Conservation (phyloP, 495 filamentous ascomycete species). For the Hypoxylon perforatum region DNA sequence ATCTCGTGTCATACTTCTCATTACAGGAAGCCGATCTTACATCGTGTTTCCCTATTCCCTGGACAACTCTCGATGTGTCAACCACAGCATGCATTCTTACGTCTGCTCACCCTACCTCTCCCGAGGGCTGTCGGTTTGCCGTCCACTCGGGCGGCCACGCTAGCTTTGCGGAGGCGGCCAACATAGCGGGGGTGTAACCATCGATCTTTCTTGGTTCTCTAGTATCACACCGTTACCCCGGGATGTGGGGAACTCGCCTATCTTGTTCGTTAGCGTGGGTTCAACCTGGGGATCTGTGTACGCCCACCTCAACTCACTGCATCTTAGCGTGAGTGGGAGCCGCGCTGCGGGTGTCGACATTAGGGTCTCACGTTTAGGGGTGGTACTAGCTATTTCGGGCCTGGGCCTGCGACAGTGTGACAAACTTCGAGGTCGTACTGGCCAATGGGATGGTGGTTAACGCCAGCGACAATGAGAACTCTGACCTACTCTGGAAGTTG, state of each 20-base stretch:
- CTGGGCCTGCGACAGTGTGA: slow-evolving; percentile 58
- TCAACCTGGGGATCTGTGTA: slow-evolving; percentile 45
- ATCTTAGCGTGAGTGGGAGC: slow-evolving; percentile 44
- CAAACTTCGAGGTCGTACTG: slow-evolving; percentile 52
- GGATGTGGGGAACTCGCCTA: not conserved
- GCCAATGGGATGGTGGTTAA: not conserved
- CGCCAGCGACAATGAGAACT: not conserved
- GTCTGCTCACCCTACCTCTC: too few relatives aligned
- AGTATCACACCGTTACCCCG: not conserved
- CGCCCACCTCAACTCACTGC: slow-evolving; percentile 34
- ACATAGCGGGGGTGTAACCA: too few relatives aligned
- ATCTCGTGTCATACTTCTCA: too few relatives aligned
- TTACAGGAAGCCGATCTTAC: too few relatives aligned
- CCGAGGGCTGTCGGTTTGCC: too few relatives aligned
- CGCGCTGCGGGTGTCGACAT: slow-evolving; percentile 46
- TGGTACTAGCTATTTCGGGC: slow-evolving; percentile 51
- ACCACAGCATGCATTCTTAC: too few relatives aligned
- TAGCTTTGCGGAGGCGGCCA: too few relatives aligned
- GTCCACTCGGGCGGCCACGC: too few relatives aligned
- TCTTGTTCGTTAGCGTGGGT: slow-evolving; percentile 32
- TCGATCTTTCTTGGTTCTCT: not conserved
- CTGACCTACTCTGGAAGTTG: not conserved
- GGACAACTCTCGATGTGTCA: too few relatives aligned
- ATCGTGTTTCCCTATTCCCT: too few relatives aligned
- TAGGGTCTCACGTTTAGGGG: slow-evolving; percentile 55